A percentile compares a stretch with the other conserved stretches of the same genome.
Conservation (phyloP, 148 eudicot genomes). For the Rhododendron henanense region DNA sequence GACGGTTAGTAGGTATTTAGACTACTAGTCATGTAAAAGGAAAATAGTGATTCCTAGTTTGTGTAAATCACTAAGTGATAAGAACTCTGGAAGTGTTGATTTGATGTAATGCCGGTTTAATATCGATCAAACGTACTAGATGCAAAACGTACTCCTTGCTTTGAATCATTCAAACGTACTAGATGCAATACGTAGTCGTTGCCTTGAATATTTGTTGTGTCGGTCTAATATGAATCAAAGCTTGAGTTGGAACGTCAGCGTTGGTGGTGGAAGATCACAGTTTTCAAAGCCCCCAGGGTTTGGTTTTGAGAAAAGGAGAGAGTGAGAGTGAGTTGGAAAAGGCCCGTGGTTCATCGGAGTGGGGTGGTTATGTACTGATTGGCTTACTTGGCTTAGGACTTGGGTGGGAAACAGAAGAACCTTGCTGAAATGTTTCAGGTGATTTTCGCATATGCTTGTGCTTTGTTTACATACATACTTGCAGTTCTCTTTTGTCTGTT, state of each 20-base stretch:
- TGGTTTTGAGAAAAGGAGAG: slow-evolving; percentile 65
- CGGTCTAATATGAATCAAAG: too few relatives aligned
- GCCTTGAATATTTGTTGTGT: too few relatives aligned
- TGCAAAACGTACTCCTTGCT: too few relatives aligned
- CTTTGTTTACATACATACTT: neutral
- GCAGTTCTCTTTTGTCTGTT: neutral
- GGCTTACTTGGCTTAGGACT: slow-evolving; percentile 87
- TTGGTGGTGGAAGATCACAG: slow-evolving; percentile 49
- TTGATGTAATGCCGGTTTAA: too few relatives aligned
- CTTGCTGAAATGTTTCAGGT: slow-evolving; percentile 96
- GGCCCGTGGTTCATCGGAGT: slow-evolving; percentile 55
- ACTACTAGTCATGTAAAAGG: too few relatives aligned
- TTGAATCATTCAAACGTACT: too few relatives aligned
- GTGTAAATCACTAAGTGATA: too few relatives aligned
- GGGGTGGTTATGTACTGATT: slow-evolving; percentile 95
- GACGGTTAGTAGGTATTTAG: too few relatives aligned
- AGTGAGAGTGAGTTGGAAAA: slow-evolving; percentile 52
- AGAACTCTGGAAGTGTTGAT: too few relatives aligned
- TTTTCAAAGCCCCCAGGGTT: slow-evolving; percentile 83
- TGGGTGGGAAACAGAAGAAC: slow-evolving; percentile 82
- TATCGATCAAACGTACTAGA: too few relatives aligned
- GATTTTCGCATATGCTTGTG: slow-evolving; percentile 1
- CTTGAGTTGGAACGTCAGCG: slow-evolving; percentile 44
- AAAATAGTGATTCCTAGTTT: too few relatives aligned
- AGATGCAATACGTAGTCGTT: too few relatives aligned